Base-by-base conservation (phyloP, 1,284 basidiomycete species). In the Pseudozyma hubeiensis region DNA sequence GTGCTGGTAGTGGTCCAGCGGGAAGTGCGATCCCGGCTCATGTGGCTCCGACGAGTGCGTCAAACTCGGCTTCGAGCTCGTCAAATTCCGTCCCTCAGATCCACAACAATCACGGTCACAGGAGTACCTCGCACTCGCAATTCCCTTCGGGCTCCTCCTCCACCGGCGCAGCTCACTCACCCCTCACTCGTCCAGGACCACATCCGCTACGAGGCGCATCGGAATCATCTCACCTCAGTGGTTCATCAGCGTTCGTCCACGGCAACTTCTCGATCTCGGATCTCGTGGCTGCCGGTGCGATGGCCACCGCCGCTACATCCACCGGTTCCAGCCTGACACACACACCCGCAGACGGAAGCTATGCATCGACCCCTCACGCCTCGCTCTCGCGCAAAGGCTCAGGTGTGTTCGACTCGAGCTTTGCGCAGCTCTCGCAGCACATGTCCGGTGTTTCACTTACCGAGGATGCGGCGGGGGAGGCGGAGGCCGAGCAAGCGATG, bases 181-280 rank as follows among this genome's bases (percentile, higher is more conserved):
- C 44, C 7, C n/a, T 51, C 24, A 55, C 52, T 6, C 50, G 62
- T 11, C 75, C 64, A 14, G 69, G 63, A 9, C 73, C 64, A 14
- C 51, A 63, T 40, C 73, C 65, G 14, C 53, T 65, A 2, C 64
- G 54, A 6, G 47, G 33, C 8, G 57, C n/a, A 14, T 48, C 54
- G 29, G 68, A 64, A 24, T 56, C 49, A 3, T n/a, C n/a, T n/a
- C n/a, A n/a, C n/a, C 40, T 14, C 1, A 30, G 33, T 10, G 46
- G 40, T 8, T 47, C 50, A 43, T 65, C 66, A 13, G 73, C 73
- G 0, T 72, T 75, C 30, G 55, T 71, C 4, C 64, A 71, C 52
- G 73, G 68, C 17, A 58, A 39, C 40, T 83, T 83, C 35, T 80
- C 78, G 19, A 83, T 83, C 58, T 76, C 81, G 1, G 81, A 82